A percentile compares a stretch with the other conserved stretches of the same genome.
phyloP scores from a whole-genome alignment of 345 rosid species.

The Rhodamnia rubescens region DNA sequence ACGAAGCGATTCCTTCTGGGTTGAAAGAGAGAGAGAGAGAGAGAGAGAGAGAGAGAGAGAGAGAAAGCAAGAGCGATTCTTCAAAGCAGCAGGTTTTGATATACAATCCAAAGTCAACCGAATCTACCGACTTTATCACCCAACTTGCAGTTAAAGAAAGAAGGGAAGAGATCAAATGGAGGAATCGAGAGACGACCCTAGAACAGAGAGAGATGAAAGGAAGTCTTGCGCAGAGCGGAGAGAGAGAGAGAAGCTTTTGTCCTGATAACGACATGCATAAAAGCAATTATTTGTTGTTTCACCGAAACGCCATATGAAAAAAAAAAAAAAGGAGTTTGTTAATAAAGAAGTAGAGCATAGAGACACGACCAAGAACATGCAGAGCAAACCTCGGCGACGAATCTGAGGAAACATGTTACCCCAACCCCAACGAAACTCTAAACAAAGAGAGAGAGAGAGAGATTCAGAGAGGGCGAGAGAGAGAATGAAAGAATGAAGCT shows the following conservation, averaged over 20 bases:
- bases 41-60: not conserved
- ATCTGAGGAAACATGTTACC: constrained; percentile 23
- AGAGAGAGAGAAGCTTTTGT: not conserved
- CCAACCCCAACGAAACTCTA: not conserved
- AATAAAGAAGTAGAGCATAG: not conserved
- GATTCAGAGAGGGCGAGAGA: not conserved
- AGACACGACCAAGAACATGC: constrained; percentile 12
- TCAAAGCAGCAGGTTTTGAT: not conserved
- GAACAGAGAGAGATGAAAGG: not conserved
- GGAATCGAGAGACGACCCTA: not conserved
- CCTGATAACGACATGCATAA: not conserved
- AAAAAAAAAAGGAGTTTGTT: not conserved
- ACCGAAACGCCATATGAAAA: not conserved
- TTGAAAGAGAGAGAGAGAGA: not conserved
- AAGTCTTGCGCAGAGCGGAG: not conserved
- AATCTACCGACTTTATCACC: not conserved
- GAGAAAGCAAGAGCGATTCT: not conserved
- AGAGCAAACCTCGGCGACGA: constrained; percentile 56
- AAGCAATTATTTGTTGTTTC: not conserved
- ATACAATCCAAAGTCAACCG: not conserved
- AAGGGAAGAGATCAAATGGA: not conserved
- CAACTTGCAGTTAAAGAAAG: not conserved
- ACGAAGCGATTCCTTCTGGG: constrained; percentile 1
- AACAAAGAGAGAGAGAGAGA: not conserved
- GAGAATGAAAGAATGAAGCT: not conserved